Base-by-base conservation (phyloP, 495 filamentous ascomycete species). In the Elaphomyces granulatus region DNA sequence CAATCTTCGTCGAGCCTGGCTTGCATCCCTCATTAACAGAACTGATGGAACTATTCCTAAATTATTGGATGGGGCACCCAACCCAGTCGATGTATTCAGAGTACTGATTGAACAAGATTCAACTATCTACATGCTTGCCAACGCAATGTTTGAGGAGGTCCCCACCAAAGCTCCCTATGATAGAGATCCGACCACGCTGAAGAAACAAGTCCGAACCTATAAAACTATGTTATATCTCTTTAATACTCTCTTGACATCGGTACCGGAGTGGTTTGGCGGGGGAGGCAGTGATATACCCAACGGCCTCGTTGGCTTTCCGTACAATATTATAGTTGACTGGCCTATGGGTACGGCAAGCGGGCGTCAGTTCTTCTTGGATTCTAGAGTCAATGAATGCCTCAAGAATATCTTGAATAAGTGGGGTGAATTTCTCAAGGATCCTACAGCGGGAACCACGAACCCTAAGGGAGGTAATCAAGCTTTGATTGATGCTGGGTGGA, bases 111-210 rank as follows among this genome's bases (percentile, higher is more conserved):
- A 56, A 38, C 23, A 30, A 20, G 51, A 54, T 35, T n/a, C 39
- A 3, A 32, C n/a, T 10, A 21, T 50, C 8, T 44, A 40, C 26
- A 21, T 36, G 32, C 41, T 51, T 4, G 39, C 35, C 14, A 18
- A 35, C n/a, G 34, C 33, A n/a, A 79, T 77, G 75, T 78, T 76
- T 58, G 58, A 69, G 23, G 66, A 80, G 49, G 55, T 80, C 15
- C 77, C 77, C 0, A 38, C 42, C 34, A 40, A 40, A 3, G 12
- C 21, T 16, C 66, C 64, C 9, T 78, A 78, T 53, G 47, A 62
- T 42, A 61, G 54, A 1, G 70, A 77, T 42, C 72, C 73, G 0
- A 70, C 66, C 2, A 67, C 65, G 10, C 38, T 31, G 3, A 51
- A 53, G 36, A 56, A 43, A 38, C 70, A 76, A 50, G 67, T 78